These are phyloP conservation scores for Paulownia fortunei DNA, from an alignment of 257 asterid genomes.

Conservation along the genomic window DNA sequence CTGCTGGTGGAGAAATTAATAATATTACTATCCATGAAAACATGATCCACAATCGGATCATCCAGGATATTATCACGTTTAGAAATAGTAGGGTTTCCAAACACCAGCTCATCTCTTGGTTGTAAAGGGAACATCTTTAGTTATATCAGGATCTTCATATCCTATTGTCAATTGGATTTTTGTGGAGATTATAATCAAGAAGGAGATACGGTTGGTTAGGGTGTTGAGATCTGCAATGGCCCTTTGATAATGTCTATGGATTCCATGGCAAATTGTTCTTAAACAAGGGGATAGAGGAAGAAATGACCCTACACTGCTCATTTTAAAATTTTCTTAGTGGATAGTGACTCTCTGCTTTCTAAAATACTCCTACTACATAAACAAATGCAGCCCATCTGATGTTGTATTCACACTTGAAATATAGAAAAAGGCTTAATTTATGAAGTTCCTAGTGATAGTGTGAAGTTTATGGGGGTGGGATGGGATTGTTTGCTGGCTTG, in stretches of 20 bases:
- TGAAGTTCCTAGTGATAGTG: neutral
- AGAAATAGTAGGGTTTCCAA: conserved; percentile 26
- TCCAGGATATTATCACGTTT: conserved; percentile 11
- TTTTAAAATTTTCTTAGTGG: neutral
- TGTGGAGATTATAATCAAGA: neutral
- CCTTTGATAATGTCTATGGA: neutral
- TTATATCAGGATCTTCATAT: conserved; percentile 16
- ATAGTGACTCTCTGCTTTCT: neutral
- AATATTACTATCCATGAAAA: neutral
- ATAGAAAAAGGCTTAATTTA: neutral
- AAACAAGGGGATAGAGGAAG: neutral
- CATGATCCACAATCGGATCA: neutral
- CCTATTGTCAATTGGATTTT: neutral
- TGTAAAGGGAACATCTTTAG: conserved; percentile 39
- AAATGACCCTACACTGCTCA: neutral
- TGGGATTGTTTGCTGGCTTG: no score
- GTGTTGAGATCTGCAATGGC: conserved; percentile 26
- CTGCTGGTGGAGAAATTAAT: conserved; percentile 16
- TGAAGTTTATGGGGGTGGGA: neutral
- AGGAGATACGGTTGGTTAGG: conserved; percentile 28
- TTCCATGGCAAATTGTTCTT: neutral
- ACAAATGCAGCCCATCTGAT: neutral
- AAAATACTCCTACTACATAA: neutral
- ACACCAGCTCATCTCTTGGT: conserved; percentile 35
- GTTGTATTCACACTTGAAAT: neutral